These are phyloP conservation scores for Ceratocystis ficicola DNA, from an alignment of 2,329 filamentous ascomycete genomes.

Conservation along the genomic window DNA sequence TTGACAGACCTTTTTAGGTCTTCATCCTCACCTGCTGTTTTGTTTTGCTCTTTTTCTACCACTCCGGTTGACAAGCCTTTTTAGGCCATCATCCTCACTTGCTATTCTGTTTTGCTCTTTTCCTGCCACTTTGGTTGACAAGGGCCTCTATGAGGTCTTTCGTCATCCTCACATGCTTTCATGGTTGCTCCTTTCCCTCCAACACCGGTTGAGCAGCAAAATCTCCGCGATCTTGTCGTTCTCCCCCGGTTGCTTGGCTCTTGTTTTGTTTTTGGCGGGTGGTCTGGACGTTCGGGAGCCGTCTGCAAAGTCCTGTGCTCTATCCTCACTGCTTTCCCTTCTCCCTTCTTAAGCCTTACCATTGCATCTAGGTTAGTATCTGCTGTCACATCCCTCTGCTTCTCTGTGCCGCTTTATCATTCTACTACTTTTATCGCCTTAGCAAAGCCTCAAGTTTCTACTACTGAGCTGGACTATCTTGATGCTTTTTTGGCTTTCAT, in stretches of 20 bases:
- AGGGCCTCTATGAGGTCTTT: conserved; percentile 7
- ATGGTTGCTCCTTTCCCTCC: conserved; percentile 1
- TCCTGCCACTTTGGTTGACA: conserved; percentile 9
- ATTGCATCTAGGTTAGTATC: background rate
- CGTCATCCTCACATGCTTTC: conserved; percentile 14
- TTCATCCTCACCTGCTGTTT: conserved; percentile 14
- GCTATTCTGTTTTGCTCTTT: conserved; percentile 15
- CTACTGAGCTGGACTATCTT: background rate
- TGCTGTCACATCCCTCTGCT: background rate
- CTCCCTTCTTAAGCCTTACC: background rate
- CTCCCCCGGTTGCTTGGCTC: conserved; percentile 6
- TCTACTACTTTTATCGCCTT: background rate
- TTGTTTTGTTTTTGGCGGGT: conserved; percentile 7
- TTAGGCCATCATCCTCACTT: background rate
- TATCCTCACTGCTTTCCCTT: background rate
- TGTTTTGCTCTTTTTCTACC: conserved; percentile 1
- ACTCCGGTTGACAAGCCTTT: background rate
- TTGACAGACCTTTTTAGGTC: background rate
- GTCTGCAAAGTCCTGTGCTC: background rate
- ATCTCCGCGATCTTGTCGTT: conserved; percentile 3
- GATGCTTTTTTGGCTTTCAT: background rate
- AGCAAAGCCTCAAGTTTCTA: background rate
- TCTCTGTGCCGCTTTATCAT: background rate
- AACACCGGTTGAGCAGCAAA: background rate
- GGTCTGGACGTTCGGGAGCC: background rate